A percentile compares a stretch with the other conserved stretches of the same genome.
phyloP scores from a whole-genome alignment of 805 yeast species.

The Myxozyma neglecta region DNA sequence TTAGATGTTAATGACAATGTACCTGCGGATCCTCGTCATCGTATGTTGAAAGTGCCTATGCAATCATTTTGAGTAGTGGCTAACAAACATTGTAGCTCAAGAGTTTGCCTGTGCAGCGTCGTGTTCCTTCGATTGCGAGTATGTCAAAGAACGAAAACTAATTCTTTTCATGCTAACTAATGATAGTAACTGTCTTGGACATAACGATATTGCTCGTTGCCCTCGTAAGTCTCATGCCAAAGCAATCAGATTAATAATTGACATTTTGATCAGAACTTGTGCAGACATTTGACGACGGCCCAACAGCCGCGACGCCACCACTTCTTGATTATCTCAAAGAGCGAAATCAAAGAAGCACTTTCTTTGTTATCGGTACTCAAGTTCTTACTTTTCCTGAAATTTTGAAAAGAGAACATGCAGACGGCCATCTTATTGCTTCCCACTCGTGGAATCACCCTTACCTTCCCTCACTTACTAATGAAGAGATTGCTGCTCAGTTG shows the following conservation, averaged over 20 bases:
- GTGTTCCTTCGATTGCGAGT: slow-evolving; percentile 16
- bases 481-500: slow-evolving; percentile 80
- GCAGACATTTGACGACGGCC: slow-evolving; percentile 96
- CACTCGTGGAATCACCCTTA: slow-evolving; percentile 94
- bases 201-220: neutral
- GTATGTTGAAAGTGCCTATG: neutral
- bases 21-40: slow-evolving; percentile 8
- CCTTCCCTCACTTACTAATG: slow-evolving; percentile 74
- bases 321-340: slow-evolving; percentile 55
- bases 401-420: slow-evolving; percentile 53
- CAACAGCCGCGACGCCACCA: slow-evolving; percentile 66
- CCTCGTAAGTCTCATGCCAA: neutral
- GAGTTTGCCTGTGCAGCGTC: neutral
- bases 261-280: slow-evolving; percentile 46
- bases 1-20: slow-evolving; percentile 2
- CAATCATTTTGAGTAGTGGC: neutral
- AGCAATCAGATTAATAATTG: neutral
- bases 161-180: neutral
- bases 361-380: slow-evolving; percentile 82
- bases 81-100: neutral
- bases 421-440: slow-evolving; percentile 79
- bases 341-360: slow-evolving; percentile 55
- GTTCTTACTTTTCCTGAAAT: slow-evolving; percentile 75
- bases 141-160: neutral
- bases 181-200: slow-evolving; percentile 8